A percentile compares a stretch with the other conserved stretches of the same genome.
Conservation (phyloP, 163 green algal genomes). For the Prototheca cutis region DNA sequence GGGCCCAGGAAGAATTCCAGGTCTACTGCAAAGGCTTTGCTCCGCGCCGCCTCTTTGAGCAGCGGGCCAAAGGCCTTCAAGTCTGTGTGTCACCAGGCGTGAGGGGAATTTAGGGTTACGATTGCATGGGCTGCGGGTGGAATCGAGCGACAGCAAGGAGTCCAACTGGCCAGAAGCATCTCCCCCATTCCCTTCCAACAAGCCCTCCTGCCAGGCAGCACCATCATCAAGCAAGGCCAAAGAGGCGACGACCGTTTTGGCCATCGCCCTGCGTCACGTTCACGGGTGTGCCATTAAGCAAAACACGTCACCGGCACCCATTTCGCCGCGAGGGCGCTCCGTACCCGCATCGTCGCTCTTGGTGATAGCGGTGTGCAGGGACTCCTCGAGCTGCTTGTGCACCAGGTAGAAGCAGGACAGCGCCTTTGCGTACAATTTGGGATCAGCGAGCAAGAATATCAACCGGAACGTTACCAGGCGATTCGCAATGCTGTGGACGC, state of each 20-base stretch:
- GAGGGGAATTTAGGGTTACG: too few species aligned
- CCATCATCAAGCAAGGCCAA: too few species aligned
- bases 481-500: neutral
- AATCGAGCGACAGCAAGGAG: neutral
- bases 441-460: neutral
- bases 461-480: neutral
- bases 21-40: constrained; percentile 11
- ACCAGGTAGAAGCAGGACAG: constrained; percentile 12
- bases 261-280: too few species aligned
- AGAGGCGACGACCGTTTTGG: too few species aligned
- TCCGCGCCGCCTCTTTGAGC: neutral
- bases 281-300: too few species aligned
- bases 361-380: constrained; percentile 1
- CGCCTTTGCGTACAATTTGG: constrained; percentile 1
- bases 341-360: neutral
- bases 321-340: neutral
- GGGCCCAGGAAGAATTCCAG: constrained; percentile 13
- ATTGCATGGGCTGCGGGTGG: too few species aligned
- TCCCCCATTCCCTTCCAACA: too few species aligned
- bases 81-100: too few species aligned
- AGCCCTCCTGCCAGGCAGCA: too few species aligned
- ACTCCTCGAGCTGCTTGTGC: constrained; percentile 8
- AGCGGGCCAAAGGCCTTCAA: neutral
- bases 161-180: too few species aligned
- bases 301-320: too few species aligned